Evolutionary conservation across 2,329 filamentous ascomycete species (phyloP).

Genomic region (Fusarium setosum): DNA sequence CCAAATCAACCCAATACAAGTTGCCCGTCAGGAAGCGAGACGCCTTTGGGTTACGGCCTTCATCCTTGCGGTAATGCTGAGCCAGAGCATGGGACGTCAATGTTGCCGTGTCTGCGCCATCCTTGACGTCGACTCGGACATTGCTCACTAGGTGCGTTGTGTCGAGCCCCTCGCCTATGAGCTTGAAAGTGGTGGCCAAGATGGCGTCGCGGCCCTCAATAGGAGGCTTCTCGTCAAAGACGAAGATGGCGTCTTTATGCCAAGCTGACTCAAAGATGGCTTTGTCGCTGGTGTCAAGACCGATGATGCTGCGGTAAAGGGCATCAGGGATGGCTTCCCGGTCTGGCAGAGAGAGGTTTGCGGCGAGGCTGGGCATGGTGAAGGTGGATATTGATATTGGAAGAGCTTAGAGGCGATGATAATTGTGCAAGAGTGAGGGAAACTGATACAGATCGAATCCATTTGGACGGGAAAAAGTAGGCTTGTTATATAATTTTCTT

Average conservation of each 20-base stretch:
- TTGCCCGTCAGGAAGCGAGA: constrained; percentile 11
- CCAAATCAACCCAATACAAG: constrained; percentile 10
- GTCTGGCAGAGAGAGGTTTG: constrained; percentile 4
- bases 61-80: constrained; percentile 15
- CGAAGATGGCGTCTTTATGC: constrained; percentile 12
- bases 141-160: constrained; percentile 14
- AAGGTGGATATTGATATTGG: background rate
- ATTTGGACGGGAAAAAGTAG: background rate
- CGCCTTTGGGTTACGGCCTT: constrained; percentile 2
- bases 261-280: constrained; percentile 10
- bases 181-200: constrained; percentile 4
- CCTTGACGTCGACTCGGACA: constrained; percentile 7
- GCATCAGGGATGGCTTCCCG: constrained; percentile 15
- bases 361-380: background rate
- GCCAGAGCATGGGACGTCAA: constrained; percentile 10
- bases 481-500: background rate
- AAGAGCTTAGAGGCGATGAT: background rate
- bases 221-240: constrained; percentile 1
- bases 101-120: constrained; percentile 3
- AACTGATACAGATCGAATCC: no score
- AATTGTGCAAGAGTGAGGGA: background rate
- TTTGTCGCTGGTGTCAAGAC: constrained; percentile 10
- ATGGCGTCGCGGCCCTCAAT: constrained; percentile 6
- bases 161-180: constrained; percentile 8
- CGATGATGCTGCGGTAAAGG: constrained; percentile 15